Percentiles rank a stretch among this genome's conserved stretches.
These are phyloP conservation scores for Scutellaria galericulata DNA, from an alignment of 257 asterid species.

Conservation along the genomic window DNA sequence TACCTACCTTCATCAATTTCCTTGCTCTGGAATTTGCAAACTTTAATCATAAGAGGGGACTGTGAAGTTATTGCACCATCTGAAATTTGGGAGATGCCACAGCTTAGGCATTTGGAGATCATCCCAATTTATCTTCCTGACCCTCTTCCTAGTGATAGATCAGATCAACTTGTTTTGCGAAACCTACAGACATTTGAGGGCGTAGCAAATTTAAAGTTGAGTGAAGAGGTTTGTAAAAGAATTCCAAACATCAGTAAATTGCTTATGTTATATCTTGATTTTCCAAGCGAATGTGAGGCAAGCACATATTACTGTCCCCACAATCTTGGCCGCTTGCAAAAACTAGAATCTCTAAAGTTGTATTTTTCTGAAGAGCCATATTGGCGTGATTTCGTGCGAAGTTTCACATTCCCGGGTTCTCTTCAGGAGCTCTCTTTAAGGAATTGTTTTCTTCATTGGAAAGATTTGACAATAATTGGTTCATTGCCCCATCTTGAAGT, in stretches of 20 bases:
- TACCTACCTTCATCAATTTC: constrained; percentile 7
- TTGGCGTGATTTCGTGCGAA: not conserved
- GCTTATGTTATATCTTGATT: not conserved
- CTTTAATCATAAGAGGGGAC: not conserved
- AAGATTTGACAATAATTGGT: constrained; percentile 12
- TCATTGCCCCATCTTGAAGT: not conserved
- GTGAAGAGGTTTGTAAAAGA: constrained; percentile 12
- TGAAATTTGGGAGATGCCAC: constrained; percentile 30
- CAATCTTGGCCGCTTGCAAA: not conserved
- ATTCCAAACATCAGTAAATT: constrained; percentile 20
- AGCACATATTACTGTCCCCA: not conserved
- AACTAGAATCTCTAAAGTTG: not conserved
- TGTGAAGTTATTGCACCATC: not conserved
- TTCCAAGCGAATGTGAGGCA: not conserved
- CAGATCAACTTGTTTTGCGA: not conserved
- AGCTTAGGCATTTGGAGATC: constrained; percentile 7
- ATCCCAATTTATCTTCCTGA: not conserved
- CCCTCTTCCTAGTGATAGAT: not conserved
- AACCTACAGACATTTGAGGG: not conserved
- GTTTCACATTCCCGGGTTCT: not conserved
- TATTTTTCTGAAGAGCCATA: not conserved
- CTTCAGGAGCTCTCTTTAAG: constrained; percentile 6
- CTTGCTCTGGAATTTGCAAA: constrained; percentile 28
- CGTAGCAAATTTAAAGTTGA: not conserved
- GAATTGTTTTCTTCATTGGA: not conserved